Evolutionary conservation across 2,329 filamentous ascomycete genomes (phyloP).

Genomic region (Geoglossum cookeanum): DNA sequence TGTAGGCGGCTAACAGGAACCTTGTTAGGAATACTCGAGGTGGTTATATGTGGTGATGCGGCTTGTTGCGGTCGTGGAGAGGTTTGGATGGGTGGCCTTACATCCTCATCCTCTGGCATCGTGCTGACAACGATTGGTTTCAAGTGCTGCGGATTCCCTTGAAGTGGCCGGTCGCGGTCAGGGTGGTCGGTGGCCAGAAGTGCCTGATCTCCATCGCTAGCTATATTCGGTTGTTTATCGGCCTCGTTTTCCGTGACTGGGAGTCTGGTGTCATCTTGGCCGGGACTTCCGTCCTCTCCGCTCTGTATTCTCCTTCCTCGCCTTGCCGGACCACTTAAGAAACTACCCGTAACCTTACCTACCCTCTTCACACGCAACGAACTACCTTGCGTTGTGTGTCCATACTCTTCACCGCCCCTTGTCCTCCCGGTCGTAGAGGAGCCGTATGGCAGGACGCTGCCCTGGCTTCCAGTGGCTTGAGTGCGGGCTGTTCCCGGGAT

Average conservation of each 20-base stretch:
- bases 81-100: slow-evolving; percentile 5
- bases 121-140: slow-evolving; percentile 6
- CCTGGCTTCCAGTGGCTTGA: slow-evolving; percentile 22
- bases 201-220: not conserved
- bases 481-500: slow-evolving; percentile 17
- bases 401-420: slow-evolving; percentile 41
- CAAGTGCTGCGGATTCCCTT: not conserved
- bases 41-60: not conserved
- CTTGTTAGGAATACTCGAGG: not conserved
- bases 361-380: slow-evolving; percentile 63
- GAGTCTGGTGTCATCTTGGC: slow-evolving; percentile 13
- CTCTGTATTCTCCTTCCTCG: slow-evolving; percentile 46
- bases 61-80: not conserved
- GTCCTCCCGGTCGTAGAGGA: slow-evolving; percentile 30
- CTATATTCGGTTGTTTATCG: not conserved
- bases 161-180: not conserved
- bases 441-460: slow-evolving; percentile 33
- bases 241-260: not conserved
- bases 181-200: not conserved
- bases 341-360: slow-evolving; percentile 55
- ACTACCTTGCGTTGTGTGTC: slow-evolving; percentile 33
- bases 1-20: slow-evolving; percentile 19
- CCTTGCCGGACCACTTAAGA: slow-evolving; percentile 61
- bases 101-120: slow-evolving; percentile 19
- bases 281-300: slow-evolving; percentile 25